Conservation (phyloP, 2,329 filamentous ascomycete genomes). For the Hypoxylon sp. region DNA sequence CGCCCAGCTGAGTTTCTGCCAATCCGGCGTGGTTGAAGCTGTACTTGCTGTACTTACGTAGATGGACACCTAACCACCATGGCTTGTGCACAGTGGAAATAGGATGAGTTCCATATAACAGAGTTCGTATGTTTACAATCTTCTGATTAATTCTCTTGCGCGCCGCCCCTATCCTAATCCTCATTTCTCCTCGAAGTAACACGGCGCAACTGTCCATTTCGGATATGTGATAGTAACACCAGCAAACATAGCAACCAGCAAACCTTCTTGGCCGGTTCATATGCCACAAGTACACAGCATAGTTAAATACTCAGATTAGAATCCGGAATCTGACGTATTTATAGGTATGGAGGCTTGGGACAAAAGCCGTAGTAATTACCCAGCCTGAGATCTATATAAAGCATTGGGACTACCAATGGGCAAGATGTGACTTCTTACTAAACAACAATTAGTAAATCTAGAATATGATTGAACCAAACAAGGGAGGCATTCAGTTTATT, state of each 20-base stretch:
- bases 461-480: not conserved
- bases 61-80: not conserved
- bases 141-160: not conserved
- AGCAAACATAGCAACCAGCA: conserved; percentile 26
- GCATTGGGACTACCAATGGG: not conserved
- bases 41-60: not conserved
- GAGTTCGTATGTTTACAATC: not conserved
- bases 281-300: conserved; percentile 1
- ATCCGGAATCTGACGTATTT: not conserved
- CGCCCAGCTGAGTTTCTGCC: not conserved
- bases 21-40: not conserved
- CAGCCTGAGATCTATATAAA: not conserved
- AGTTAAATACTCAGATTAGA: not conserved
- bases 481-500: not conserved
- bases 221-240: conserved; percentile 22
- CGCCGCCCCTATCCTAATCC: not conserved
- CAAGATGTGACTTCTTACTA: not conserved
- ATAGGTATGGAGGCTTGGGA: not conserved
- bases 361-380: not conserved
- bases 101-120: not conserved
- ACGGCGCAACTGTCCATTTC: conserved; percentile 10
- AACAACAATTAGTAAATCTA: not conserved
- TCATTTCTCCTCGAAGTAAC: conserved; percentile 9
- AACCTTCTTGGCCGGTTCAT: conserved; percentile 1
- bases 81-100: not conserved